Evolutionary conservation across 2,329 filamentous ascomycete genomes (phyloP).

Genomic region (Fusarium chlamydosporum): DNA sequence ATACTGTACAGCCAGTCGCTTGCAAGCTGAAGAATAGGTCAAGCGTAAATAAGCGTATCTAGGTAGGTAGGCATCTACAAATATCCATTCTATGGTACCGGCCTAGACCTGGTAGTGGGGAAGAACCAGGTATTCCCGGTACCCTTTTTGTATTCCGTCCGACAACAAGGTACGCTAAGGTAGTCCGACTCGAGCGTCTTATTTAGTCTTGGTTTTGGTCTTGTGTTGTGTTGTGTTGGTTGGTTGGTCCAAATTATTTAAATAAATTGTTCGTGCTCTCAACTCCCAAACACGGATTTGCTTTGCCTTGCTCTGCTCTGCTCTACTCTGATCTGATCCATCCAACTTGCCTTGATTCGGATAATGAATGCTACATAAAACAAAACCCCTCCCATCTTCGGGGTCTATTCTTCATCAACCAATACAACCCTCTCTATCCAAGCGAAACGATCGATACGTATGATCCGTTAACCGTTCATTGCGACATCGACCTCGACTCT

Average conservation of each 20-base stretch:
- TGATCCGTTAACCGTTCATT: background rate
- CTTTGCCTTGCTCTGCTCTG: background rate
- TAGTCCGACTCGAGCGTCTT: conserved; percentile 15
- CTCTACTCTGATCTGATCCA: no score
- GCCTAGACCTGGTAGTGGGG: background rate
- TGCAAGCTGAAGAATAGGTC: conserved; percentile 26
- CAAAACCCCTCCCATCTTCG: background rate
- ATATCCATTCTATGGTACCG: background rate
- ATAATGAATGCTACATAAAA: conserved; percentile 4
- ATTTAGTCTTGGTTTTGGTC: conserved; percentile 4
- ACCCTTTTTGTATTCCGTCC: conserved; percentile 47
- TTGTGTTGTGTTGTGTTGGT: conserved; percentile 5
- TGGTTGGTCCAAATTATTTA: conserved; percentile 34
- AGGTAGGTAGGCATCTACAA: background rate
- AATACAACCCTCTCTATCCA: background rate
- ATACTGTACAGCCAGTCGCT: background rate
- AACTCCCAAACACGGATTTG: conserved; percentile 1
- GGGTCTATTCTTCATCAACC: background rate
- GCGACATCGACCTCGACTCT: conserved; percentile 4
- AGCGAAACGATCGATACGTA: conserved; percentile 1
- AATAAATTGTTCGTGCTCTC: conserved; percentile 27
- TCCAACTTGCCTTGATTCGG: background rate
- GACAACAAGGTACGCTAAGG: conserved; percentile 36
- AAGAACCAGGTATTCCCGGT: conserved; percentile 34
- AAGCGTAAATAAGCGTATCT: conserved; percentile 11